Conservation (phyloP, 208 protist species). For the Trypanosoma scelopori region DNA sequence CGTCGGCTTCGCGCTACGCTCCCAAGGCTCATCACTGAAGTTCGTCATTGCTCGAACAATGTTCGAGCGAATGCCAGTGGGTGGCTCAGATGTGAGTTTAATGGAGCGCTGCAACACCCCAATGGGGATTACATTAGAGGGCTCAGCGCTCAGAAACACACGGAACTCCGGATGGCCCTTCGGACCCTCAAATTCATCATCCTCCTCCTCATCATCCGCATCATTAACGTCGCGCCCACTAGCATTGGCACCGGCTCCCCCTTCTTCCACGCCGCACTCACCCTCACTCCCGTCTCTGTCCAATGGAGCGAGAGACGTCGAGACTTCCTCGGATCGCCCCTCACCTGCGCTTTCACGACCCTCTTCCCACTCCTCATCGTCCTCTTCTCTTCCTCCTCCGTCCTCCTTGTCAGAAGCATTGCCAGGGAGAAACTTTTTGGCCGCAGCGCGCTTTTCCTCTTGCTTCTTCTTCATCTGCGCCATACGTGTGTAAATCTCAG, state of each 20-base stretch:
- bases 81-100: conserved; percentile 99
- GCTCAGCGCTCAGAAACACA: conserved; percentile 97
- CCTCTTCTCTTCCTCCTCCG: conserved; percentile 2
- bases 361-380: conserved; percentile 22
- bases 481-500: conserved; percentile 90
- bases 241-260: conserved; percentile 37
- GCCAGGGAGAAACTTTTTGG: conserved; percentile 14
- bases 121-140: conserved; percentile 95
- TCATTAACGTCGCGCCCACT: conserved; percentile 53
- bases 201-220: conserved; percentile 90
- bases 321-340: conserved; percentile 22
- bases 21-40: conserved; percentile 97
- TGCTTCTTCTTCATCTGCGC: conserved; percentile 87
- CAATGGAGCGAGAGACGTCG: not conserved
- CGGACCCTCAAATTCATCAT: conserved; percentile 88
- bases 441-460: conserved; percentile 69
- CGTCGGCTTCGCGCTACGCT: conserved; percentile 94
- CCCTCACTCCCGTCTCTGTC: conserved; percentile 14
- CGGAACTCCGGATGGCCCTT: conserved; percentile 95
- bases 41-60: conserved; percentile 95
- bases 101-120: conserved; percentile 98
- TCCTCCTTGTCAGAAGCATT: not conserved
- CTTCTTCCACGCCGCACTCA: conserved; percentile 12
- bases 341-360: conserved; percentile 15
- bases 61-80: conserved; percentile 96